Evolutionary conservation across 352 stramenopile genomes (phyloP).

Genomic region (Nothophytophthora sp.): DNA sequence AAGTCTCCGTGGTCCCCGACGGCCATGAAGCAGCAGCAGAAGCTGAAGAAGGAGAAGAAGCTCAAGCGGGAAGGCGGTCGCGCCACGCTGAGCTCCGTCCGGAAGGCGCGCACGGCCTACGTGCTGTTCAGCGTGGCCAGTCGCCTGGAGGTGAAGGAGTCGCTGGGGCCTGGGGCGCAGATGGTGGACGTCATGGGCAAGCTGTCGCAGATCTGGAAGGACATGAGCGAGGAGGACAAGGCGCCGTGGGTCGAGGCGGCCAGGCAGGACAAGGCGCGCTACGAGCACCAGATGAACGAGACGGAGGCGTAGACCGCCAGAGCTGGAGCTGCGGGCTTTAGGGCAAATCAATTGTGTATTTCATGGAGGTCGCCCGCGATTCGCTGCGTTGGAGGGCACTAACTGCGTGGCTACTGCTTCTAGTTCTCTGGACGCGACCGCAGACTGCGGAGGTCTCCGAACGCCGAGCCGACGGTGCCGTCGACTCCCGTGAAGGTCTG

Average conservation of each 20-base stretch:
- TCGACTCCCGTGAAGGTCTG: slow-evolving; percentile 8
- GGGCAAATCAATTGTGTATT: neutral
- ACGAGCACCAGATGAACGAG: slow-evolving; percentile 78
- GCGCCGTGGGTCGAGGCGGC: slow-evolving; percentile 60
- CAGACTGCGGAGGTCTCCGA: slow-evolving; percentile 18
- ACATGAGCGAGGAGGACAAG: slow-evolving; percentile 54
- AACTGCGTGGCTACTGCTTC: neutral
- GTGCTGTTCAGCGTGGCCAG: slow-evolving; percentile 71
- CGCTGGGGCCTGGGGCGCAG: slow-evolving; percentile 38
- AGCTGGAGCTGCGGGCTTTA: neutral
- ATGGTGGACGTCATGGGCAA: slow-evolving; percentile 67
- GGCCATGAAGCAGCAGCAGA: slow-evolving; percentile 63
- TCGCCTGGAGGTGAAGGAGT: slow-evolving; percentile 51
- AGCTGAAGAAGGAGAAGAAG: slow-evolving; percentile 61
- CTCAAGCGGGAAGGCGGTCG: slow-evolving; percentile 26
- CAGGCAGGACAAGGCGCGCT: slow-evolving; percentile 61
- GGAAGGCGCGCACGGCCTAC: slow-evolving; percentile 63
- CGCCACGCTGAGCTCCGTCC: slow-evolving; percentile 21
- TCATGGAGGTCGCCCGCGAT: no score
- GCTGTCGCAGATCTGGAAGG: slow-evolving; percentile 57
- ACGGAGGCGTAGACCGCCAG: slow-evolving; percentile 28
- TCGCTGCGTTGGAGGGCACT: no score
- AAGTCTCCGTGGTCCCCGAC: slow-evolving; percentile 69
- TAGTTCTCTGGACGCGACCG: slow-evolving; percentile 5
- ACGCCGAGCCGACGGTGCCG: slow-evolving; percentile 6